Evolutionary conservation across 1,284 basidiomycete species (phyloP), one percentile per base, ranked within the genome.

Genomic region (Ustilago xerochloae): DNA sequence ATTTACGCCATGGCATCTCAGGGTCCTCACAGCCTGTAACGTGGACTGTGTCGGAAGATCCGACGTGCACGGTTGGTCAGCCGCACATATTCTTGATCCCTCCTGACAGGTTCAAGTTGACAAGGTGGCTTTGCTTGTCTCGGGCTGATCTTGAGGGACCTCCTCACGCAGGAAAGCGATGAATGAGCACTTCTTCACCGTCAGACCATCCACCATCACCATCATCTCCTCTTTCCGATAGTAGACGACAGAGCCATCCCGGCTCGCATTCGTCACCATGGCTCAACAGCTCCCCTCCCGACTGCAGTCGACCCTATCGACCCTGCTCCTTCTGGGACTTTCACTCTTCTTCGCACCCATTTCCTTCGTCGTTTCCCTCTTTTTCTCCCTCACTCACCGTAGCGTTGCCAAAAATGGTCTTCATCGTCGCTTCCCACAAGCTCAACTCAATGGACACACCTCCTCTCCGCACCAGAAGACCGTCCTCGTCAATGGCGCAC

Each of bases 401-500:
- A 36, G 50, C 15, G 20, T 46, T 24, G 16, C 39, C 4, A 24
- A 50, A 22, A 24, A 52, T 55, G 48, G 3, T 20, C 35, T 13
- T 2, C n/a, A 29, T 46, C 53, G 32, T 8, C 26, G 26, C 12
- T 16, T 13, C 16, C 10, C 22, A 43, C 20, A 16, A 26, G 22
- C 53, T n/a, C n/a, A n/a, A n/a, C n/a, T n/a, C 16, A 59, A 62
- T 13, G 65, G 51, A 8, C 41, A 35, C 45, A 15, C 32, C 3
- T 10, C 36, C 10, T 2, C 15, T 22, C 13, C 47, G 13, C 20
- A 36, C 29, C 58, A 68, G 51, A 55, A 64, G n/a, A 82, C 72
- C 18, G 86, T 86, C 8, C 81, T 86, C 7, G 81, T 86, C 50
- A 86, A 84, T 59, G 86, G 86, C 29, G 85, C 85, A 18, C 75